These are phyloP conservation scores for Gastrodia elata DNA, from an alignment of 106 monocot genomes.

Conservation along the genomic window DNA sequence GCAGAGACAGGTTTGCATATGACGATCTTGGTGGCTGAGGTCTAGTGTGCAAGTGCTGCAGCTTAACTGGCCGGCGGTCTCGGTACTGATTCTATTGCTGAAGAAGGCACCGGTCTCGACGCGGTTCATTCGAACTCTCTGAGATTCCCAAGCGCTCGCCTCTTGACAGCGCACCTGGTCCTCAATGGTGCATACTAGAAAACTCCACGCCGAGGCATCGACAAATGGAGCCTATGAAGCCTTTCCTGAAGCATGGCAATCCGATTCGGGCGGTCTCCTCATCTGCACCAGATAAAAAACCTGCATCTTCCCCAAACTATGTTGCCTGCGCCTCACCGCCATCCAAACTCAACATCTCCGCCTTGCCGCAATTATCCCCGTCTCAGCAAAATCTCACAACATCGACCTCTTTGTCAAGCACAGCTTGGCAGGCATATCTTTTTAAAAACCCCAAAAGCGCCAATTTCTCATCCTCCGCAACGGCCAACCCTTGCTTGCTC, in stretches of 20 bases:
- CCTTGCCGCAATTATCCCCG: slow-evolving; percentile 20
- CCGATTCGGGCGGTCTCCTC: slow-evolving; percentile 71
- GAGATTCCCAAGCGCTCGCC: slow-evolving; percentile 81
- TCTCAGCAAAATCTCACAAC: slow-evolving; percentile 18
- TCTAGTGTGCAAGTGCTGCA: no score
- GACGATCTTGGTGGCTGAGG: no score
- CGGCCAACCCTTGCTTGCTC: slow-evolving; percentile 63
- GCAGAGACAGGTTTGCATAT: no score
- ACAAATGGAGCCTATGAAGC: slow-evolving; percentile 85
- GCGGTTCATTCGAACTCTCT: slow-evolving; percentile 70
- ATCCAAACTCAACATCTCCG: slow-evolving; percentile 89
- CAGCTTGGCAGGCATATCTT: slow-evolving; percentile 73
- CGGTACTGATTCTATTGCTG: slow-evolving; percentile 16
- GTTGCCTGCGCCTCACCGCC: slow-evolving; percentile 70
- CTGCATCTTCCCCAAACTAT: slow-evolving; percentile 85
- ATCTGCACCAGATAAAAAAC: slow-evolving; percentile 76
- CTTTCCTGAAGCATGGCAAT: slow-evolving; percentile 93
- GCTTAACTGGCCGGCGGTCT: no score
- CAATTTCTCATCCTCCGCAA: slow-evolving; percentile 30
- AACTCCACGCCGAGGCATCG: slow-evolving; percentile 47
- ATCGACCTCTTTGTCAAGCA: slow-evolving; percentile 59
- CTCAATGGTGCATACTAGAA: slow-evolving; percentile 91
- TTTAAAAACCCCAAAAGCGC: slow-evolving; percentile 41
- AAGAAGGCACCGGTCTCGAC: slow-evolving; percentile 39
- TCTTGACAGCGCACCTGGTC: slow-evolving; percentile 78